Base-by-base conservation (phyloP, 2,329 filamentous ascomycete genomes). In the Coniosporium tulheliwenetii region DNA sequence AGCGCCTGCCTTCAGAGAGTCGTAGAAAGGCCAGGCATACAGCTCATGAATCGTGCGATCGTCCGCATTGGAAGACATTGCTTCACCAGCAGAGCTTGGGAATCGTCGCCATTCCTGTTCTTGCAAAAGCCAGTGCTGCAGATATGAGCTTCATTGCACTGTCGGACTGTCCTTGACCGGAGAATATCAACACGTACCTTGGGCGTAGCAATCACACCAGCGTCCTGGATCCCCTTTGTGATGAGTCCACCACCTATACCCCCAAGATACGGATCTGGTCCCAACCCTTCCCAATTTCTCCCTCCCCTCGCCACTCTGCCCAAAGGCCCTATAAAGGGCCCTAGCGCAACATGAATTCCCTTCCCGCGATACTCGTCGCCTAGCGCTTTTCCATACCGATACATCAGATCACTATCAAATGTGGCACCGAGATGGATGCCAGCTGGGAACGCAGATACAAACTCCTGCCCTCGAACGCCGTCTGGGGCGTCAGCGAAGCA, bases 241-340 rank as follows among this genome's bases (percentile, higher is more conserved):
- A 72, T 73, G 41, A 67, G 51, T 5, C 63, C 62, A 29, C 61
- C 70, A 1, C 62, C 70, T 42, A 65, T 52, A 2, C 63, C 73
- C 49, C 77, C 72, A 26, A 86, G 66, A 2, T 74, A 73, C 0
- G 81, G 81, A 52, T 87, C 82, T 1, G 72, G 60, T 2, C 81
- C 80, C 50, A 86, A 5, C 12, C 75, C 74, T 52, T 86, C 81
- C 80, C 80, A 85, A 50, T 73, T 81, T n/a, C 81, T 71, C 12
- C 82, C 82, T 12, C 77, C 80, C 38, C 75, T 69, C 0, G 81
- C 80, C 50, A 84, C 81, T 8, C 79, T 70, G 1, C 81, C 81
- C 2, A 85, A 56, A 1, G 81, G 73, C 0, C 79, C 80, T 26
- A 84, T 77, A 0, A 70, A 65, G 2, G 80, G 81, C 0, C 79